phyloP scores from a whole-genome alignment of 2,329 filamentous ascomycete genomes.

The Sclerotinia sclerotiorum region DNA sequence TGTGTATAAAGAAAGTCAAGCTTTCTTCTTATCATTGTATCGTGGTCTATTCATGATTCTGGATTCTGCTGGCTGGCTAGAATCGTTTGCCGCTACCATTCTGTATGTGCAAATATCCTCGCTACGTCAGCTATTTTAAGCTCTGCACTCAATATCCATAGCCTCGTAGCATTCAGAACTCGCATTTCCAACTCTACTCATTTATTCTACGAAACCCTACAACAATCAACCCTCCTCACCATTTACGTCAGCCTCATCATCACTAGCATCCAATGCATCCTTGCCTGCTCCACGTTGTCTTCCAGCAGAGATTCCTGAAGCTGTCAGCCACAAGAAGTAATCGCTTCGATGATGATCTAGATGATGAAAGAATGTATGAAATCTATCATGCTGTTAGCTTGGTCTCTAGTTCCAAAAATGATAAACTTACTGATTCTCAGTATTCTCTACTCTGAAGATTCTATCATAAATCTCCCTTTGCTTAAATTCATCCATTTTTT shows the following conservation, averaged over 20 bases:
- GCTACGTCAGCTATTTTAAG: neutral
- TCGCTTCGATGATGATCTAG: slow-evolving; percentile 71
- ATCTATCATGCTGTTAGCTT: slow-evolving; percentile 48
- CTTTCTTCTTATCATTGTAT: slow-evolving; percentile 2
- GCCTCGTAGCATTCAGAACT: neutral
- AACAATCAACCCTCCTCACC: slow-evolving; percentile 24
- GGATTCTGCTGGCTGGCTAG: neutral
- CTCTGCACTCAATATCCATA: neutral
- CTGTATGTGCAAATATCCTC: neutral
- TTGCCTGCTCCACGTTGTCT: slow-evolving; percentile 43
- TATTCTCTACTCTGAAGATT: slow-evolving; percentile 87
- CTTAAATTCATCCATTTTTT: slow-evolving; percentile 85
- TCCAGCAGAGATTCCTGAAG: slow-evolving; percentile 63
- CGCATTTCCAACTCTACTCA: neutral
- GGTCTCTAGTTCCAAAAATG: neutral
- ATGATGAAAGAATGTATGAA: slow-evolving; percentile 77
- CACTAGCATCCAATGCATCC: slow-evolving; percentile 23
- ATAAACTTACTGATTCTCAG: slow-evolving; percentile 72
- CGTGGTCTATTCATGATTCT: slow-evolving; percentile 1
- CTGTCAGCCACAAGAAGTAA: slow-evolving; percentile 74
- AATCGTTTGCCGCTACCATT: neutral
- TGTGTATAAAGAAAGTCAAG: neutral
- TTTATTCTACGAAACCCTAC: neutral
- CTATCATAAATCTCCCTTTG: slow-evolving; percentile 86
- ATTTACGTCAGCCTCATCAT: slow-evolving; percentile 26